Conservation (phyloP, 306 rosid species). For the Dalbergia oliveri region DNA sequence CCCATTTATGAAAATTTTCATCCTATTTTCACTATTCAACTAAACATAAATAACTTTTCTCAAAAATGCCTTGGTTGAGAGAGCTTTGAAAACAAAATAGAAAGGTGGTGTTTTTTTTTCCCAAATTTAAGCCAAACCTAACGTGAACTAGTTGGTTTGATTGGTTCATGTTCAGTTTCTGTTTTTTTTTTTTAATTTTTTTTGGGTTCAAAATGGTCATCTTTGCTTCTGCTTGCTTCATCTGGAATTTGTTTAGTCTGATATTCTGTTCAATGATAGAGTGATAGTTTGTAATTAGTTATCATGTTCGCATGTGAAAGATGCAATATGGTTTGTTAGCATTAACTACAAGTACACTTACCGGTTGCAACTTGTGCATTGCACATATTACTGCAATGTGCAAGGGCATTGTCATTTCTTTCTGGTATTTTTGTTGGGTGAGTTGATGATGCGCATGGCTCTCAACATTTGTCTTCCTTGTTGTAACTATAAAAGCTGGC, state of each 20-base stretch:
- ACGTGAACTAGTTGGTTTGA: background rate
- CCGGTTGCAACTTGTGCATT: background rate
- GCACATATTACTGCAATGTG: background rate
- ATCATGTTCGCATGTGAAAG: background rate
- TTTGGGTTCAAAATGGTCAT: no score
- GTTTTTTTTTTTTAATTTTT: no score
- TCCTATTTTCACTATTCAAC: no score
- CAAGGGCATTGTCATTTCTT: background rate
- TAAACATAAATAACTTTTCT: background rate
- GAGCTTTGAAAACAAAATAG: no score
- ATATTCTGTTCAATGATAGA: background rate
- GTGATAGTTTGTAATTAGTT: background rate
- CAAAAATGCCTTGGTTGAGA: background rate
- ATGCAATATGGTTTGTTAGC: slow-evolving; percentile 5
- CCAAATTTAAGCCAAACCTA: no score
- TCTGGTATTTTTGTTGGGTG: background rate
- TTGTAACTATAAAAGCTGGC: slow-evolving; percentile 13
- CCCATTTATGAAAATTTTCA: no score
- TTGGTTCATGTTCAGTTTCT: background rate
- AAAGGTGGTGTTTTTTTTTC: no score
- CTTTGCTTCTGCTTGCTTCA: background rate
- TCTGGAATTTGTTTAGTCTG: slow-evolving; percentile 11
- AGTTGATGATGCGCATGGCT: background rate
- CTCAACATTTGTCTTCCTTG: background rate
- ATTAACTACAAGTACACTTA: no score